A percentile compares a stretch with the other conserved stretches of the same genome.
Conservation (phyloP, 129 eudicot genomes). For the Logfia minima region DNA sequence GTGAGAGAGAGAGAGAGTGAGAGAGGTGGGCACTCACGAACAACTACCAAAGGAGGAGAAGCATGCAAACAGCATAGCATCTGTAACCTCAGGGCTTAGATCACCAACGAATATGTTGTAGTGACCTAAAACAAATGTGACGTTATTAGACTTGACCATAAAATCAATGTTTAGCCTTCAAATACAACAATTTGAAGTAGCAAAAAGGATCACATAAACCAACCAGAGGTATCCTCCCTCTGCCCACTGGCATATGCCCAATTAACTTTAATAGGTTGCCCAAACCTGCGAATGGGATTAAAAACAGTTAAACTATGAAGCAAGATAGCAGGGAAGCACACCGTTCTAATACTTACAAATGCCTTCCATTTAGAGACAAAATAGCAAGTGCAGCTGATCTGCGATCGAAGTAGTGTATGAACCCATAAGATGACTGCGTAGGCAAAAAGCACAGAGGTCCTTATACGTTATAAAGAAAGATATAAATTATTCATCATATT, state of each 20-base stretch:
- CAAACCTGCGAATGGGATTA: conserved; percentile 58
- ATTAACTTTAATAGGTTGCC: conserved; percentile 88
- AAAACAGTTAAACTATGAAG: conserved; percentile 8
- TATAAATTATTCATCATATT: background rate
- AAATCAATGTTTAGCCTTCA: background rate
- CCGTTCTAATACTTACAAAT: conserved; percentile 52
- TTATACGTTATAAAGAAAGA: background rate
- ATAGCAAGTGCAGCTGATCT: conserved; percentile 91
- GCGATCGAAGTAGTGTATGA: conserved; percentile 80
- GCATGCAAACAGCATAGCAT: conserved; percentile 83
- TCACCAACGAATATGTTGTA: conserved; percentile 88
- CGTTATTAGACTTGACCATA: background rate
- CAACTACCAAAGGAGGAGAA: conserved; percentile 80
- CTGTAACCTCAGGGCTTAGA: conserved; percentile 94
- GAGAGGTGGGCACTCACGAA: conserved; percentile 51
- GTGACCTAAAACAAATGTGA: conserved; percentile 51
- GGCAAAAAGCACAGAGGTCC: conserved; percentile 1
- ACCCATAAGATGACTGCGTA: conserved; percentile 87
- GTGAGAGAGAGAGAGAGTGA: background rate
- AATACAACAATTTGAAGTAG: background rate
- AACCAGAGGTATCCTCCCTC: conserved; percentile 90
- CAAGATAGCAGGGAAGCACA: background rate
- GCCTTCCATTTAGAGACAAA: conserved; percentile 76
- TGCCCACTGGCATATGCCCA: conserved; percentile 91
- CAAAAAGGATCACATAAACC: conserved; percentile 23